phyloP scores from a whole-genome alignment of 2,329 filamentous ascomycete genomes.

The Didymella glomerata region DNA sequence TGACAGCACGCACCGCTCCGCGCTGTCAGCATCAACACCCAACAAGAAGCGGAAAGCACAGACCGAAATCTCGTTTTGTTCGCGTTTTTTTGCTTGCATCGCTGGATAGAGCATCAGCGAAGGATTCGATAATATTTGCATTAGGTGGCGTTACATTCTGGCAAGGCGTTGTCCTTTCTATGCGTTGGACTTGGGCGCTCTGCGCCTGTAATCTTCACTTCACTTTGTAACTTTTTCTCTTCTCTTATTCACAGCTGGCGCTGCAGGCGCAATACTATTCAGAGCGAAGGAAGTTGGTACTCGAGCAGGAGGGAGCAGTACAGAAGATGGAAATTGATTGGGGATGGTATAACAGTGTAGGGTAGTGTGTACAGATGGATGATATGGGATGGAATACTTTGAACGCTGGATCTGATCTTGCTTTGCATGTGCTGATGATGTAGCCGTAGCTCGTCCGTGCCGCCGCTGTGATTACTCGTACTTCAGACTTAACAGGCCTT shows the following conservation, averaged over 20 bases:
- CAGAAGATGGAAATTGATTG: neutral
- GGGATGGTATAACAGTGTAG: neutral
- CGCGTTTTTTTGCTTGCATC: conserved; percentile 19
- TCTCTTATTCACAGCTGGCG: conserved; percentile 12
- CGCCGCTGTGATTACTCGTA: no score
- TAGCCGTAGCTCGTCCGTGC: neutral
- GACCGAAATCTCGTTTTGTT: conserved; percentile 11
- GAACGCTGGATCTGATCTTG: neutral
- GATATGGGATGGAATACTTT: neutral
- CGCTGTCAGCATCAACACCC: conserved; percentile 8
- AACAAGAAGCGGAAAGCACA: conserved; percentile 11
- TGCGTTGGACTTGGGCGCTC: neutral
- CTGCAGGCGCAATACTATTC: conserved; percentile 3
- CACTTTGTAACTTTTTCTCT: conserved; percentile 12
- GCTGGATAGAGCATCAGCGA: conserved; percentile 25
- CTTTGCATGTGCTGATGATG: neutral
- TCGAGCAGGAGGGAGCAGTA: neutral
- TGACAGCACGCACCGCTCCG: conserved; percentile 6
- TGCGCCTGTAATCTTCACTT: conserved; percentile 21
- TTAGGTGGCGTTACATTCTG: conserved; percentile 10
- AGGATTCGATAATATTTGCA: conserved; percentile 21
- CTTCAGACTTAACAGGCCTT: neutral
- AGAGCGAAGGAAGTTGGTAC: neutral
- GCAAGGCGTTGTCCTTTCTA: conserved; percentile 1
- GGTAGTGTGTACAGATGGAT: neutral